A percentile compares a stretch with the other conserved stretches of the same genome.
Evolutionary conservation across 352 stramenopile species (phyloP).

Genomic region (Phytophthora podocarpi): DNA sequence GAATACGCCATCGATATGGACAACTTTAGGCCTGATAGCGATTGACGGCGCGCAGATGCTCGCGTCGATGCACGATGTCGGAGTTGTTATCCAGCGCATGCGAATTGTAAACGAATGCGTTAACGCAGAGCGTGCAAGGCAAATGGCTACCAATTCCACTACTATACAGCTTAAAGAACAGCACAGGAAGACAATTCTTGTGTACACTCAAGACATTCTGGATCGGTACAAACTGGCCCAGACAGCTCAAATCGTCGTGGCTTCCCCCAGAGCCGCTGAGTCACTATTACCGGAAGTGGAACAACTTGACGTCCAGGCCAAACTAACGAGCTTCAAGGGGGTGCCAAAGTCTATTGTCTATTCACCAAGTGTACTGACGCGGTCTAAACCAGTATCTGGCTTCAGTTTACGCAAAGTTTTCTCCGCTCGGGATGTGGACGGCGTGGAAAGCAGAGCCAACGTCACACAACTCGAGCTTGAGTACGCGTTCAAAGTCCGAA

Average conservation of each 20-base stretch:
- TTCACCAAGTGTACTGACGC: not conserved
- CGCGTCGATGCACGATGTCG: conserved; percentile 21
- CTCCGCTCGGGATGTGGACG: not conserved
- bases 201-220: conserved; percentile 16
- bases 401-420: conserved; percentile 16
- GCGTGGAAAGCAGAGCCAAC: not conserved
- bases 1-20: conserved; percentile 36
- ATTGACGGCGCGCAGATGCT: conserved; percentile 29
- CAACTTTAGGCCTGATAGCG: conserved; percentile 24
- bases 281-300: not conserved
- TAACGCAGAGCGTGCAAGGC: not conserved
- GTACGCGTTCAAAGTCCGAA: conserved; percentile 21
- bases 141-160: not conserved
- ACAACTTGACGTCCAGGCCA: not conserved
- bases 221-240: conserved; percentile 5
- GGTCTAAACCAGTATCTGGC: not conserved
- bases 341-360: not conserved
- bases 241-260: not conserved
- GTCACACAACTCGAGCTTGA: conserved; percentile 14
- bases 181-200: conserved; percentile 2
- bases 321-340: not conserved
- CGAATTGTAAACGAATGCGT: conserved; percentile 2
- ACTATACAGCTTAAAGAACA: not conserved
- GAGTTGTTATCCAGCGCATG: conserved; percentile 8
- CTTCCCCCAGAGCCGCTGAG: not conserved